Evolutionary conservation across 2,329 filamentous ascomycete genomes (phyloP), one percentile per base, ranked within the genome.

Genomic region (Catunica adiposa): DNA sequence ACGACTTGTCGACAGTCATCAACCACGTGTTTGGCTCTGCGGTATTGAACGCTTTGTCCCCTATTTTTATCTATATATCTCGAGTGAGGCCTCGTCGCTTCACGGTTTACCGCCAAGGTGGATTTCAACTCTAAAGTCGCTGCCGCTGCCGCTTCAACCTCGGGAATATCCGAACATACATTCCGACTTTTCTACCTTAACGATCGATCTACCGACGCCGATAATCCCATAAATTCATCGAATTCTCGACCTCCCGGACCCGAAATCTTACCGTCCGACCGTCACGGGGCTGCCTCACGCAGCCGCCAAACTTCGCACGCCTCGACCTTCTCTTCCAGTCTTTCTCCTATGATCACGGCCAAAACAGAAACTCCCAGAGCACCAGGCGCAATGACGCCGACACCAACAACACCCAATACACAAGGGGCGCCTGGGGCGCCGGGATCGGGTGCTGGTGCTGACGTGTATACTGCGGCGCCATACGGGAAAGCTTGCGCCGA

Each of bases 401-500:
- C 29, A 34, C 29, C 5, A 11, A 34, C 29, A 5, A 34, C 29
- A 11, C 29, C 29, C 5, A 34, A 34, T 34, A 34, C 29, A 5
- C 29, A 34, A 34, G 29, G 40, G 20, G 40, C 40, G 40, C 8
- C n/a, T 44, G 15, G 15, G 15, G 40, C 15, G 15, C 40, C 40
- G 40, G 40, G 15, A 22, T 44, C 20, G 8, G 40, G 15, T 44
- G 15, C 15, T 20, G 15, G 15, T 15, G 40, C n/a, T 17, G 56
- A 59, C 15, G 26, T 53, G 1, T 54, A 53, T 48, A 56, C 48
- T 22, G 61, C 68, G 0, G 68, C 68, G 1, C 67, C 68, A 8
- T 70, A 73, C 57, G 70, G 70, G 25, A 66, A 68, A 34, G 66
- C 71, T 6, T 72, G 71, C 53, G 60, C 63, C 46, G 69, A 67